A percentile compares a stretch with the other conserved stretches of the same genome.
phyloP scores from a whole-genome alignment of 768 basidiomycete species.

The Coprinellus aureogranulatus region DNA sequence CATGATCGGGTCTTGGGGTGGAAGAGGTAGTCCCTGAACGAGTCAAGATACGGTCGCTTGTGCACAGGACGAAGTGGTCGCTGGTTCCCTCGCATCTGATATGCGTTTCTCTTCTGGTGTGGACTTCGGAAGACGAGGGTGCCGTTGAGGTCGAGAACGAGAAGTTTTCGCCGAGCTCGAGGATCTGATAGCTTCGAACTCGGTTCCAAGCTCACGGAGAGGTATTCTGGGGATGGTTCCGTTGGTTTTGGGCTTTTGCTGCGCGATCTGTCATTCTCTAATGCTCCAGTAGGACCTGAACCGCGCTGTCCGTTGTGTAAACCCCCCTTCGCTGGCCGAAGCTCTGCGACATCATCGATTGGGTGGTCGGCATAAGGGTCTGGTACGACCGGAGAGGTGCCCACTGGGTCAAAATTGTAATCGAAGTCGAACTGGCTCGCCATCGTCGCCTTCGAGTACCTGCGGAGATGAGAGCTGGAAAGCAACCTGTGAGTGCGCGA shows the following conservation, averaged over 20 bases:
- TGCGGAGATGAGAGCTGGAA: too few relatives aligned
- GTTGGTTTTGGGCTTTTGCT: slow-evolving; percentile 6
- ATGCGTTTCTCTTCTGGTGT: slow-evolving; percentile 25
- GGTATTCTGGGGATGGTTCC: slow-evolving; percentile 31
- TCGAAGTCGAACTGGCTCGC: slow-evolving; percentile 15
- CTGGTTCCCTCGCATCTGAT: slow-evolving; percentile 18
- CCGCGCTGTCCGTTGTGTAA: too few relatives aligned
- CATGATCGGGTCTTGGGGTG: slow-evolving; percentile 56
- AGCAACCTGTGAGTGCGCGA: too few relatives aligned
- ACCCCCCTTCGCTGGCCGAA: too few relatives aligned
- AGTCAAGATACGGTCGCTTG: slow-evolving; percentile 62
- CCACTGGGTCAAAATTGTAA: slow-evolving; percentile 27
- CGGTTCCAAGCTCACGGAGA: slow-evolving; percentile 25
- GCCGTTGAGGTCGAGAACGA: slow-evolving; percentile 76
- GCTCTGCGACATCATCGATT: background rate
- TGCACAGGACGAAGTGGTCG: slow-evolving; percentile 40
- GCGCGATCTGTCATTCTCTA: background rate
- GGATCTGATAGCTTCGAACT: slow-evolving; percentile 26
- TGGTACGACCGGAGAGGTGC: slow-evolving; percentile 9
- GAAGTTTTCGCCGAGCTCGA: slow-evolving; percentile 50
- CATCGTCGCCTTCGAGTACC: background rate
- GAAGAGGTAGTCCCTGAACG: slow-evolving; percentile 65
- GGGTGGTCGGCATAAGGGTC: slow-evolving; percentile 23
- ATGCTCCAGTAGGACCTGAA: too few relatives aligned
- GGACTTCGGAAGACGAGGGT: slow-evolving; percentile 64